Evolutionary conservation across 2,329 filamentous ascomycete genomes (phyloP), one percentile per base, ranked within the genome.

Genomic region (Diaporthe helianthi): DNA sequence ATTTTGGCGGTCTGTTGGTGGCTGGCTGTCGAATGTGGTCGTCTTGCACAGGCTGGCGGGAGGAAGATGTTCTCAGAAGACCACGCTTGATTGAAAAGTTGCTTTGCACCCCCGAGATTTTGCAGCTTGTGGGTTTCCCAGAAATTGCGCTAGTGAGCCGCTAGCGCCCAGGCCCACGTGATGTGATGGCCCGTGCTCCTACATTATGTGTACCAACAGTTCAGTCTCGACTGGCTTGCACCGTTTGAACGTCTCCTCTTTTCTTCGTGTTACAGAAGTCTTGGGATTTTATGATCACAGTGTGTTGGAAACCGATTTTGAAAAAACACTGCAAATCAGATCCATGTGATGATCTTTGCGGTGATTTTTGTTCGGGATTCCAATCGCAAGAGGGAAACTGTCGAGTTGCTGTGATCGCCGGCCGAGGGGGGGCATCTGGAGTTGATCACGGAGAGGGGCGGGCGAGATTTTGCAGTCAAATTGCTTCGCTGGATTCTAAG

Each of bases 1-100:
- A 72, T 72, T n/a, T 72, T 72, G 69, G 22, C 69, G 53, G 65
- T 66, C 36, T 68, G 58, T 58, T 67, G 60, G 58, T 63, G 47
- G 63, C 65, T 71, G 65, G 54, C 51, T 70, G 65, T 68, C 44
- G 65, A 69, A 63, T 33, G 44, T 55, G 53, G 47, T 67, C 60
- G 67, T 69, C 63, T 64, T 69, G 49, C 54, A 66, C 60, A 66
- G 51, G 70, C 68, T 69, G 68, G 36, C 24, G 36, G 38, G 36
- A 67, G 36, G 47, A 53, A 65, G 60, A 64, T 67, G 52, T 66
- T 61, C 64, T 3, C 46, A 60, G 29, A 53, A 54, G 41, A 29
- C 46, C 41, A 19, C n/a, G 19, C 6, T 36, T 46, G 52, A 22
- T 47, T n/a, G 61, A 65, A 69, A 69, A 67, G 44, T 58, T 49